Evolutionary conservation across 768 basidiomycete genomes (phyloP), one percentile per base, ranked within the genome.

Genomic region (Leucocoprinus birnbaumii): DNA sequence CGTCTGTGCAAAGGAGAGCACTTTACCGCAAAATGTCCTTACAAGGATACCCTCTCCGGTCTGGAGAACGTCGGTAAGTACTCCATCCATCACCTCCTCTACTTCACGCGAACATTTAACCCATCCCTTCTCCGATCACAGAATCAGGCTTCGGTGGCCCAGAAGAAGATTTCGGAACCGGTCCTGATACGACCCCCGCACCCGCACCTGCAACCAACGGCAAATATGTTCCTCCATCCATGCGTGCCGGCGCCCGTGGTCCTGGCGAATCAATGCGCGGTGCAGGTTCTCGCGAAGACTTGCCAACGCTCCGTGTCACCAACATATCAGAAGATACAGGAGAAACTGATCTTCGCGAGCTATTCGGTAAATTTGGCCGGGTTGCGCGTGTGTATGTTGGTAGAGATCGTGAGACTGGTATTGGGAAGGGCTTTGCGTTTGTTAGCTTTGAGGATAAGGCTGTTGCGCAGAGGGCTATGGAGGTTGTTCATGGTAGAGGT

Each of bases 1-100:
- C 82, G 97, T 60, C 74, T 97, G 53, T 98, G 97, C 76, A 92
- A 96, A 67, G 97, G 96, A 50, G 90, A 89, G 60, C 97, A 98
- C 75, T 98, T 95, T 72, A 99, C 97, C 13, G 90, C 94, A 59
- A 94, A 95, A 71, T 98, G 97, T 80, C 97, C 97, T 5, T 95
- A 94, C 81, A 97, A 94, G 73, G 94, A 98, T 63, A 89, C 90
- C 8, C 81, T 99, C 13, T 87, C 86, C 9, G 89, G 84, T 3
- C 75, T 94, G 46, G 90, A 85, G 49, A 77, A 76, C 11, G 72
- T 74, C 3, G 86, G 86, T 80, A 63, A 51, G 75, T 68, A n/a
- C n/a, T n/a, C n/a, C n/a, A n/a, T n/a, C n/a, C n/a, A n/a, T n/a
- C n/a, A n/a, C n/a, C n/a, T n/a, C n/a, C n/a, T n/a, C n/a, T n/a